Base-by-base conservation (phyloP, 2,329 filamentous ascomycete species). In the Aspergillus luchuensis region DNA sequence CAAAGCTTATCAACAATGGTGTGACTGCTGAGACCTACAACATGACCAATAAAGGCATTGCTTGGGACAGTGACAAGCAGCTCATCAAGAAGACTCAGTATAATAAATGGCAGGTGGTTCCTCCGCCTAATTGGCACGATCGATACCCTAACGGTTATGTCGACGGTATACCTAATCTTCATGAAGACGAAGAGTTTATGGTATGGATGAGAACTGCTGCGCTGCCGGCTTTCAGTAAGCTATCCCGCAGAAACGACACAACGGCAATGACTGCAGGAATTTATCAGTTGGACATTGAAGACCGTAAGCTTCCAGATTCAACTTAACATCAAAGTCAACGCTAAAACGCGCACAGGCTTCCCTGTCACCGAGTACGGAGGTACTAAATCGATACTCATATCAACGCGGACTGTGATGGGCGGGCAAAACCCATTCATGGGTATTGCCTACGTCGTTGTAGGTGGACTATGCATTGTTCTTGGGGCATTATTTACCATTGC, bases 191-290 rank as follows among this genome's bases (percentile, higher is more conserved):
- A 75, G 87, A 88, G 47, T 96, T 99, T 76, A 93, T 97, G 79
- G 93, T 98, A 21, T 99, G 95, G 95, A 99, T 99, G 95, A 88
- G 95, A 69, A 96, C 96, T 1, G 95, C 95, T 23, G 95, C 94
- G 60, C 80, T 98, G 69, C 95, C 95, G 1, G 90, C 89, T 5
- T 99, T 99, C 75, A 97, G 91, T 84, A 99, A 99, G 80, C 82
- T 99, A 50, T 91, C 92, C 49, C 86, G 89, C 76, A 86, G 92
- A 61, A 97, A 97, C 72, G 89, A 97, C 73, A 82, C 81, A 0
- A 79, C 83, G 2, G 74, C 80, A 0, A 89, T 99, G 89, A 70
- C 74, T 36, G 72, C 80, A 15, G 95, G 94, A 28, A 86, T 79
- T 19, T 99, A 99, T 75, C 81, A 87, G 63, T 79, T 99, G 56